Evolutionary conservation across 805 yeast genomes (phyloP), one percentile per base, ranked within the genome.

Genomic region (Pachysolen tannophilus): DNA sequence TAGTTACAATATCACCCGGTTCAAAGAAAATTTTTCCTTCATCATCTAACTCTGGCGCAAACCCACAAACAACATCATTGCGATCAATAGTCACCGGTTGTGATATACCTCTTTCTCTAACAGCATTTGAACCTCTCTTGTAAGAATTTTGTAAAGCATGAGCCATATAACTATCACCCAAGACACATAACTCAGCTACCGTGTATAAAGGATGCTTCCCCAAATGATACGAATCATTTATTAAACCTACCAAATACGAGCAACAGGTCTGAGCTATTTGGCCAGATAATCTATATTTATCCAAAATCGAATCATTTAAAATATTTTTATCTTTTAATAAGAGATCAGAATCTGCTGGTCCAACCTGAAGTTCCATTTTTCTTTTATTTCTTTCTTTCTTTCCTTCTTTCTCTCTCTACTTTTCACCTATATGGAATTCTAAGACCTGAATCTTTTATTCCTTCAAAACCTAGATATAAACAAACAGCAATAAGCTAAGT

Each of bases 31-130:
- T 48, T 21, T 65, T 65, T 6, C 60, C 52, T 21, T 54, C 60
- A 44, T 78, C 82, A 52, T 78, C 87, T 34, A 82, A 56, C 57
- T 87, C 96, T 28, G 98, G 98, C 21, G 94, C 69, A 58, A 82
- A 84, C 8, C 95, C 95, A 38, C 65, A 58, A 16, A 79, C 73
- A 35, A 83, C 68, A 52, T 83, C 87, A 54, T 85, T 83, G 35
- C 83, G 79, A 59, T 87, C 94, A 42, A 92, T 75, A 34, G 84
- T 72, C 13, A 87, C 87, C n/a, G 99, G 98, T 42, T 72, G 74
- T 8, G 96, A 84, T 53, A 92, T 83, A 40, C 97, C 96, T 61
- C 82, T 86, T 65, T 92, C 99, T 45, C 72, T 69, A 20, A 79
- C 81, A 33, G 68, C 67, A 44, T 68, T 69, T 2, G 51, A 33